phyloP scores from a whole-genome alignment of 2,329 filamentous ascomycete genomes.

The Ophiocordyceps sinensis region DNA sequence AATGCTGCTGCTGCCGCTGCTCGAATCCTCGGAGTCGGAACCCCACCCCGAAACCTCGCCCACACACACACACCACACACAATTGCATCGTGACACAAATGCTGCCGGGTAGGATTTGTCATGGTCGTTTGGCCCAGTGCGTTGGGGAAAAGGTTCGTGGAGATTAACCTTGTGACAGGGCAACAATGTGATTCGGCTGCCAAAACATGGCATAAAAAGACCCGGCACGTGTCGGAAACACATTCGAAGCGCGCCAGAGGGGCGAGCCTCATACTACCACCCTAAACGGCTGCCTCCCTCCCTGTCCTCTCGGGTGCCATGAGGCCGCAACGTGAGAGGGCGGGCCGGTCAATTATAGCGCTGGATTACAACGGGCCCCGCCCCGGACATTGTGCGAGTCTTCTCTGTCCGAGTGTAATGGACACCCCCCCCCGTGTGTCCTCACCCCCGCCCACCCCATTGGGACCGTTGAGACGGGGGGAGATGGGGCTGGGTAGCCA shows the following conservation, averaged over 20 bases:
- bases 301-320: no score
- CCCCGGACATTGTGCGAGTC: background rate
- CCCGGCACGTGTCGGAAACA: no score
- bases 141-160: no score
- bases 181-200: no score
- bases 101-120: background rate
- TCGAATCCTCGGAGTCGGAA: slow-evolving; percentile 1
- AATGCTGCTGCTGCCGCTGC: background rate
- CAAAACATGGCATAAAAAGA: no score
- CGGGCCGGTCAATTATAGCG: background rate
- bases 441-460: background rate
- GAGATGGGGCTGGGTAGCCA: slow-evolving; percentile 1
- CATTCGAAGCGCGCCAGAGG: no score
- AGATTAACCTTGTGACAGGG: no score
- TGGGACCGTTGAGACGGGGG: background rate
- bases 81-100: background rate
- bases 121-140: no score
- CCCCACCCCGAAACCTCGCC: slow-evolving; percentile 1
- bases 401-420: background rate
- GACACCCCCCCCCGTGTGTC: background rate
- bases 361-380: background rate
- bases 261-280: no score
- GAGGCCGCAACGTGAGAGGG: background rate
- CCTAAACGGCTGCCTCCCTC: no score
- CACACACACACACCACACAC: background rate